phyloP scores from a whole-genome alignment of 179 eudicot species.

The Beta macrorhiza region DNA sequence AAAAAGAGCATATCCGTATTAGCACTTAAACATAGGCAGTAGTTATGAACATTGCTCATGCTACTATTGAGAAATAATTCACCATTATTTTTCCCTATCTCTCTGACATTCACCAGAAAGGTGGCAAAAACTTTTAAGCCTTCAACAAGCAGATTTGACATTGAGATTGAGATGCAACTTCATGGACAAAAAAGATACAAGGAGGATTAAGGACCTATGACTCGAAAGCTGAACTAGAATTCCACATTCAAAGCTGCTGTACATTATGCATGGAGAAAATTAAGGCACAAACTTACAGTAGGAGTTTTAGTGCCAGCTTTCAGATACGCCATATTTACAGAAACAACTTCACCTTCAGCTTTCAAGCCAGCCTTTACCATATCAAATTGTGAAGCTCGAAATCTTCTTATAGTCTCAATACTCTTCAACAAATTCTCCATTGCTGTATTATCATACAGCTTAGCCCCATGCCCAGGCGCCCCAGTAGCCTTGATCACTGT shows the following conservation, averaged over 20 bases:
- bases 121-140: not conserved
- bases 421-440: slow-evolving; percentile 92
- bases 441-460: slow-evolving; percentile 82
- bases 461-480: slow-evolving; percentile 93
- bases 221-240: too few species aligned
- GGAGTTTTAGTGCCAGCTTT: slow-evolving; percentile 97
- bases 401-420: slow-evolving; percentile 80
- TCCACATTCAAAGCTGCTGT: not conserved
- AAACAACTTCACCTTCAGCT: slow-evolving; percentile 85
- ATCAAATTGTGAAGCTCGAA: slow-evolving; percentile 82
- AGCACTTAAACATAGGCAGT: not conserved
- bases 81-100: not conserved
- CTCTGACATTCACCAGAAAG: not conserved
- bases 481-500: slow-evolving; percentile 79
- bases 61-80: not conserved
- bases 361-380: slow-evolving; percentile 78
- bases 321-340: slow-evolving; percentile 80
- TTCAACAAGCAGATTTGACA: not conserved
- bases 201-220: not conserved
- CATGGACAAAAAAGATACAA: not conserved
- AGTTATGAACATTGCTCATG: not conserved
- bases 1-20: not conserved
- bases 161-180: not conserved
- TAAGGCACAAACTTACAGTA: slow-evolving; percentile 50
- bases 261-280: not conserved